Evolutionary conservation across 768 basidiomycete genomes (phyloP).

Genomic region (Collybiopsis luxurians): DNA sequence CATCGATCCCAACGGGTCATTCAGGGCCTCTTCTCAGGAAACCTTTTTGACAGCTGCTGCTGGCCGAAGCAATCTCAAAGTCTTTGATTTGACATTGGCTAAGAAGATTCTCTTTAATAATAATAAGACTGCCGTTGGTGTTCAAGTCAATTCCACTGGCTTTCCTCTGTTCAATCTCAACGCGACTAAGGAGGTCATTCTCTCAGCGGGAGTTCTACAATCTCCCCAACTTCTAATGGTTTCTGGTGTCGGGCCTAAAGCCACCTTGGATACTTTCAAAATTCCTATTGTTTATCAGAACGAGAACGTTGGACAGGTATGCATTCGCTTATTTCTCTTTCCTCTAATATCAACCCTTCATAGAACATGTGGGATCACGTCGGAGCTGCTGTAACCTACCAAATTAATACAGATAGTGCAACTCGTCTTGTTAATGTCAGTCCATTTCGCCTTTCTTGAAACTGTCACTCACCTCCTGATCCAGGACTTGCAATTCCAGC

Average conservation of each 20-base stretch:
- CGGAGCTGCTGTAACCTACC: background rate
- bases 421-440: background rate
- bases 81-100: background rate
- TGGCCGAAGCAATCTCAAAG: background rate
- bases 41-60: background rate
- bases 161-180: slow-evolving; percentile 5
- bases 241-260: slow-evolving; percentile 22
- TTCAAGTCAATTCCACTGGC: background rate
- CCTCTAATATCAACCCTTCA: background rate
- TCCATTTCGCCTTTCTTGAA: background rate
- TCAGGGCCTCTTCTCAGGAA: background rate
- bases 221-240: slow-evolving; percentile 22
- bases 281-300: background rate
- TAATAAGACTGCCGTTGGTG: background rate
- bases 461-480: background rate
- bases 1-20: background rate
- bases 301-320: background rate
- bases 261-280: background rate
- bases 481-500: background rate
- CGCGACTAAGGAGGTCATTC: slow-evolving; percentile 26
- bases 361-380: background rate
- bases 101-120: background rate
- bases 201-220: slow-evolving; percentile 26
- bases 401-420: background rate
- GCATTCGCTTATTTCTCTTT: background rate